These are phyloP conservation scores for Petunia axillaris DNA, from an alignment of 257 asterid species.

Conservation along the genomic window DNA sequence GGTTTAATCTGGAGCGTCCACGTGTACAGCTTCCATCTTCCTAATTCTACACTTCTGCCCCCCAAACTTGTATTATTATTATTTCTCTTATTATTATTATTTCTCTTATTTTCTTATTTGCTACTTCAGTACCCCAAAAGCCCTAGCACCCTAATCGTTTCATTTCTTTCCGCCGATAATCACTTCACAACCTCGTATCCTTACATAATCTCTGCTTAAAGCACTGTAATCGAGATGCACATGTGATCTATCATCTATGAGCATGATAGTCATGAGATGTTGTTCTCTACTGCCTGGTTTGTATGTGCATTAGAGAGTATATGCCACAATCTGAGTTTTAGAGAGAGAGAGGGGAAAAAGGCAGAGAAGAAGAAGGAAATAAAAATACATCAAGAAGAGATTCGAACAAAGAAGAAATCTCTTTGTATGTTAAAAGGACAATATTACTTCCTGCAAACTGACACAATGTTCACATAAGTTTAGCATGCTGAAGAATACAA, in stretches of 20 bases:
- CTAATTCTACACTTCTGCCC: no score
- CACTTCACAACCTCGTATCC: no score
- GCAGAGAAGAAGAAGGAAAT: background rate
- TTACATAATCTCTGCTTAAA: background rate
- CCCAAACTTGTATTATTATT: no score
- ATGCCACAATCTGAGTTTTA: background rate
- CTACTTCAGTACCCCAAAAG: no score
- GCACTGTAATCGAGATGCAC: background rate
- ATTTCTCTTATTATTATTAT: no score
- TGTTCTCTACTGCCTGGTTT: background rate
- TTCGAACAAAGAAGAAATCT: background rate
- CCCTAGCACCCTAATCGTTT: no score
- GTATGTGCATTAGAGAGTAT: background rate
- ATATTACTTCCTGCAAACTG: background rate
- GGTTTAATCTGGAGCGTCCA: no score
- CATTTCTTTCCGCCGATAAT: no score
- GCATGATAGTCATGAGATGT: background rate
- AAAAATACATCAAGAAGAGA: background rate
- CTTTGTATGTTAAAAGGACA: background rate
- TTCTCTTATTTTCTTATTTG: no score
- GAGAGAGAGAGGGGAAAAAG: background rate
- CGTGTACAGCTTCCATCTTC: no score
- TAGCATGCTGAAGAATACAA: constrained; percentile 1
- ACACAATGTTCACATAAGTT: background rate
- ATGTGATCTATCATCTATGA: background rate